phyloP scores from a whole-genome alignment of 2,329 filamentous ascomycete genomes.

The Blastomyces percursus region DNA sequence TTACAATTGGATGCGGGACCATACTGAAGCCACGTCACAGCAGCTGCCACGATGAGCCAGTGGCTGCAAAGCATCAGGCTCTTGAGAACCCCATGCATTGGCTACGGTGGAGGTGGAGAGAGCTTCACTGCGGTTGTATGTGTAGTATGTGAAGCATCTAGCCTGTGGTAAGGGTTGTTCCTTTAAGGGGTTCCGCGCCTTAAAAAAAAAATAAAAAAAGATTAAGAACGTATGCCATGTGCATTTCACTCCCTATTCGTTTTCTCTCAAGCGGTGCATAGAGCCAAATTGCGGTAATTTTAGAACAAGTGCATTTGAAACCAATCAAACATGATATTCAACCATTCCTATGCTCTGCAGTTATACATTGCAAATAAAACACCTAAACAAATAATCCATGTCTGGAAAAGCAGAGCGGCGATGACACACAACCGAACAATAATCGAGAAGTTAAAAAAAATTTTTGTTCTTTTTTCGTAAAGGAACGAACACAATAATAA shows the following conservation, averaged over 20 bases:
- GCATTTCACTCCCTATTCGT: neutral
- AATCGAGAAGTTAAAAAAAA: neutral
- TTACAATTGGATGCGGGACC: conserved; percentile 3
- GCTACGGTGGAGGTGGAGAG: neutral
- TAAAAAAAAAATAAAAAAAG: no score
- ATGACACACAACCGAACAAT: neutral
- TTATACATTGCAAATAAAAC: neutral
- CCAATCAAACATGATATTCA: conserved; percentile 1
- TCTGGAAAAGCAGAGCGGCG: neutral
- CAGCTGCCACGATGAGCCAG: conserved; percentile 1
- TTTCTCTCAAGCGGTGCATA: neutral
- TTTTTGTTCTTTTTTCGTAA: neutral
- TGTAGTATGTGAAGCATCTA: neutral
- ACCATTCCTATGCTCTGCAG: neutral
- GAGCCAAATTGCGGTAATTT: neutral
- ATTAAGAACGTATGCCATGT: no score
- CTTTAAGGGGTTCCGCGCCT: no score
- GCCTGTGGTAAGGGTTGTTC: neutral
- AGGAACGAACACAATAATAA: neutral
- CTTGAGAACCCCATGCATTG: neutral
- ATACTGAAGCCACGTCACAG: conserved; percentile 1
- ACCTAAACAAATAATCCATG: neutral
- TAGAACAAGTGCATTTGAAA: neutral
- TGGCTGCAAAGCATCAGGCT: neutral
- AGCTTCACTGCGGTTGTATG: neutral